Conservation (phyloP, 2,329 filamentous ascomycete genomes). For the Chlorencoelia australis region DNA sequence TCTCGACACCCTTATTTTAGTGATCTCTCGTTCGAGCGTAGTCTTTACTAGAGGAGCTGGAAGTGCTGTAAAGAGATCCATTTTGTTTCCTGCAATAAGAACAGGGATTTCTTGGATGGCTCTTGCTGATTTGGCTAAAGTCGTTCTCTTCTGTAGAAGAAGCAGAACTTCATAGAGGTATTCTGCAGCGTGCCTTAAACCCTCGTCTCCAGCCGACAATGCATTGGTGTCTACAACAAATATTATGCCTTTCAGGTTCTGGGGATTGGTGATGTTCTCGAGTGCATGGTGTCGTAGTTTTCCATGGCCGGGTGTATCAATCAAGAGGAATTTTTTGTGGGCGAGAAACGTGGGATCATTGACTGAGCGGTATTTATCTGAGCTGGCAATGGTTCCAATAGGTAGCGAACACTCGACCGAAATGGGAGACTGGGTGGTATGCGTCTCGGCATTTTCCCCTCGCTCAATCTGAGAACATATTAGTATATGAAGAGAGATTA, state of each 20-base stretch:
- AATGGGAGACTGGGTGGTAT: slow-evolving; percentile 52
- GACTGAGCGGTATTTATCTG: slow-evolving; percentile 53
- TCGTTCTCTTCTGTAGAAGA: slow-evolving; percentile 63
- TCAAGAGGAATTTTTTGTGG: slow-evolving; percentile 62
- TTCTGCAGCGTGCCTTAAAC: slow-evolving; percentile 61
- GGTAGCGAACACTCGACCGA: slow-evolving; percentile 47
- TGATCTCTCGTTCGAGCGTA: slow-evolving; percentile 71
- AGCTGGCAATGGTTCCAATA: slow-evolving; percentile 38
- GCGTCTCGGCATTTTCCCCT: slow-evolving; percentile 36
- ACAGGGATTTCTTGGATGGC: slow-evolving; percentile 55
- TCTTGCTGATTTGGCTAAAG: slow-evolving; percentile 43
- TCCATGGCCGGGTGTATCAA: slow-evolving; percentile 91
- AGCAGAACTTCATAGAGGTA: slow-evolving; percentile 90
- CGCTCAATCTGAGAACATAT: slow-evolving; percentile 38
- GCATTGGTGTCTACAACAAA: slow-evolving; percentile 83
- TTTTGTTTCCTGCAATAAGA: slow-evolving; percentile 86
- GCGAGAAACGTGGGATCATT: slow-evolving; percentile 49
- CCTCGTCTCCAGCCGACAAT: slow-evolving; percentile 43
- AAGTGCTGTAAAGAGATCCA: slow-evolving; percentile 87
- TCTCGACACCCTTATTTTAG: slow-evolving; percentile 63
- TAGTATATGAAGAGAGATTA: slow-evolving; percentile 7
- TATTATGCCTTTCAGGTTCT: slow-evolving; percentile 60
- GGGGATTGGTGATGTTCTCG: slow-evolving; percentile 34
- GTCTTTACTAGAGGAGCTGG: slow-evolving; percentile 66
- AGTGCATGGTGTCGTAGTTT: slow-evolving; percentile 73